These are phyloP conservation scores for Talaromyces wortmannii DNA, from an alignment of 495 filamentous ascomycete genomes.

Conservation along the genomic window DNA sequence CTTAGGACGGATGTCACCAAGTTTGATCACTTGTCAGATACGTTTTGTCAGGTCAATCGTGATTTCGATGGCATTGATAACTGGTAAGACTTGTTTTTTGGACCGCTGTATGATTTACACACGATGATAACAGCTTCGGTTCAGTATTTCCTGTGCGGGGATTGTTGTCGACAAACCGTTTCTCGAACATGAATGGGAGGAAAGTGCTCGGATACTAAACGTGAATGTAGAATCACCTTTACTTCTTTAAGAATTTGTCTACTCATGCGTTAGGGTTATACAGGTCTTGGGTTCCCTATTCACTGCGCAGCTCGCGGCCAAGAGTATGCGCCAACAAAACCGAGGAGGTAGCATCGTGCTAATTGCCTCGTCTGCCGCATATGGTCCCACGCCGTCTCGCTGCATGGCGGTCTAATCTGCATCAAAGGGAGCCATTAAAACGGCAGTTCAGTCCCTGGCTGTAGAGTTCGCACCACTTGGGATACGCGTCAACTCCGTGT, in stretches of 20 bases:
- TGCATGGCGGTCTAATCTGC: neutral
- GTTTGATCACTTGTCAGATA: neutral
- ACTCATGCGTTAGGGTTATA: neutral
- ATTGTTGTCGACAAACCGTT: slow-evolving; percentile 7
- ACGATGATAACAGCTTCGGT: neutral
- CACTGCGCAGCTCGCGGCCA: neutral
- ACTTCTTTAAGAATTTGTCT: neutral
- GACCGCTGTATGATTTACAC: neutral
- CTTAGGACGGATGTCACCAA: neutral
- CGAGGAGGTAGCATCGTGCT: slow-evolving; percentile 53
- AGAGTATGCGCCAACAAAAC: slow-evolving; percentile 20
- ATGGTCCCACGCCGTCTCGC: slow-evolving; percentile 1
- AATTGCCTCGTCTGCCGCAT: slow-evolving; percentile 48
- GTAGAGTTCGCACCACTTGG: slow-evolving; percentile 30
- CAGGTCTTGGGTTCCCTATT: slow-evolving; percentile 6
- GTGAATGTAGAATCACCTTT: slow-evolving; percentile 4
- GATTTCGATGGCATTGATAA: neutral
- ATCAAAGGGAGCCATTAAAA: neutral
- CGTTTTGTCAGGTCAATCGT: neutral
- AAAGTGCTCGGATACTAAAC: slow-evolving; percentile 1
- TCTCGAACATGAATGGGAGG: slow-evolving; percentile 6
- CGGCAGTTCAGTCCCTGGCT: slow-evolving; percentile 18
- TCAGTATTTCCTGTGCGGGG: neutral
- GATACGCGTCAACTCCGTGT: slow-evolving; percentile 23
- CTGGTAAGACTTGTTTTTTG: neutral